A percentile compares a stretch with the other conserved stretches of the same genome.
Conservation (phyloP, 2,329 filamentous ascomycete species). For the Microdochium nivale region DNA sequence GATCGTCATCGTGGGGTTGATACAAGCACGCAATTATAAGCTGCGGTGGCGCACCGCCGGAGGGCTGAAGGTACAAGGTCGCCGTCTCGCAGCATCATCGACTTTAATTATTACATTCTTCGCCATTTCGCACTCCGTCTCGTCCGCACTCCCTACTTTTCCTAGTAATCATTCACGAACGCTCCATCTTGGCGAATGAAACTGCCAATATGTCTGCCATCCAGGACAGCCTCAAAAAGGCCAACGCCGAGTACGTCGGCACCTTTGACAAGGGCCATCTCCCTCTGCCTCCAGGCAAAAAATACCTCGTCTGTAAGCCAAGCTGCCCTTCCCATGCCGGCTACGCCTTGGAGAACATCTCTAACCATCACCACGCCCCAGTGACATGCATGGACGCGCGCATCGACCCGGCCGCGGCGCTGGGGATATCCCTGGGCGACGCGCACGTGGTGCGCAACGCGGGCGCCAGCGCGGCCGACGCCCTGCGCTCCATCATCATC, state of each 20-base stretch:
- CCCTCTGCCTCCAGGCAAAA: slow-evolving; percentile 59
- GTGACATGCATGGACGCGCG: slow-evolving; percentile 81
- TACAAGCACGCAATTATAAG: background rate
- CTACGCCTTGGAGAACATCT: no score
- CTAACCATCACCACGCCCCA: slow-evolving; percentile 14
- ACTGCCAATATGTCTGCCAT: slow-evolving; percentile 25
- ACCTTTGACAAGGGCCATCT: slow-evolving; percentile 59
- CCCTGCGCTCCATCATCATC: slow-evolving; percentile 66
- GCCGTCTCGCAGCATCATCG: background rate
- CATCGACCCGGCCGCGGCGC: slow-evolving; percentile 57
- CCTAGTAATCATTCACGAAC: background rate
- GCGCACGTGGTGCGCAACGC: slow-evolving; percentile 74
- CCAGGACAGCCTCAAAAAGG: slow-evolving; percentile 44
- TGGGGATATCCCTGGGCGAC: slow-evolving; percentile 64
- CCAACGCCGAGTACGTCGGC: slow-evolving; percentile 48
- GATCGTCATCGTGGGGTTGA: background rate
- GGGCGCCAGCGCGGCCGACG: slow-evolving; percentile 58
- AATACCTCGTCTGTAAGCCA: slow-evolving; percentile 52
- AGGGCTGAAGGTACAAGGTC: background rate
- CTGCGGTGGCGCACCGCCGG: background rate
- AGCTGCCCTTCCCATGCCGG: no score
- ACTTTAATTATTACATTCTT: background rate
- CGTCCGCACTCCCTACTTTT: background rate
- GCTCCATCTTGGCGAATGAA: background rate
- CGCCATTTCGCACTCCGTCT: no score